Evolutionary conservation across 495 filamentous ascomycete species (phyloP).

Genomic region (Podospora australis): DNA sequence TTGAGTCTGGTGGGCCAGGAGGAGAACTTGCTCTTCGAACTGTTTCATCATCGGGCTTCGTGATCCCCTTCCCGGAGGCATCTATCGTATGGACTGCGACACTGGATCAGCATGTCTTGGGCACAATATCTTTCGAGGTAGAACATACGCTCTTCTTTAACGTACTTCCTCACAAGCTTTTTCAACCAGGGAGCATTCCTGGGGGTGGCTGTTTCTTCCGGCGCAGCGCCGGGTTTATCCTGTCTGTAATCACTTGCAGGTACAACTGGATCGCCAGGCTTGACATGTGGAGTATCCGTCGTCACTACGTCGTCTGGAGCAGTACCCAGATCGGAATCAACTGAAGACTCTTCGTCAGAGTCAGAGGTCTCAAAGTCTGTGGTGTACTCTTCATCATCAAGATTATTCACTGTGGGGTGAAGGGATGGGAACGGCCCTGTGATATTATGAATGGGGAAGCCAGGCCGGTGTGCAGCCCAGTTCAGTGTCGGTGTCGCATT

Average conservation of each 20-base stretch:
- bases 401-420: background rate
- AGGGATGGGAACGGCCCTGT: background rate
- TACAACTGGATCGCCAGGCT: background rate
- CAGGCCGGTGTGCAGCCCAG: background rate
- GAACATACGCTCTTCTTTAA: background rate
- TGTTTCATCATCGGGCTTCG: background rate
- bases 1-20: background rate
- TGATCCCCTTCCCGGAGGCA: background rate
- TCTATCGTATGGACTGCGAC: background rate
- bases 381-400: background rate
- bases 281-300: background rate
- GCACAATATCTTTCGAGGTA: background rate
- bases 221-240: background rate
- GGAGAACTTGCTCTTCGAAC: background rate
- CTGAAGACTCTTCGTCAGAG: conserved; percentile 5
- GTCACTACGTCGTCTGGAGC: background rate
- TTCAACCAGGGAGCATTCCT: background rate
- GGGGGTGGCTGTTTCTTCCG: conserved; percentile 1
- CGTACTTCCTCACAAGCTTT: background rate
- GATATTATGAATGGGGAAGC: background rate
- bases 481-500: background rate
- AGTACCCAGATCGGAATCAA: background rate
- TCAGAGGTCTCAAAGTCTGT: conserved; percentile 3
- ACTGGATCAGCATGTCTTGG: background rate
- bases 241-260: background rate